Percentiles rank a stretch among this genome's conserved stretches.
These are phyloP conservation scores for Aegilops umbellulata DNA, from an alignment of 176 grass and related monocot genomes.

Conservation along the genomic window DNA sequence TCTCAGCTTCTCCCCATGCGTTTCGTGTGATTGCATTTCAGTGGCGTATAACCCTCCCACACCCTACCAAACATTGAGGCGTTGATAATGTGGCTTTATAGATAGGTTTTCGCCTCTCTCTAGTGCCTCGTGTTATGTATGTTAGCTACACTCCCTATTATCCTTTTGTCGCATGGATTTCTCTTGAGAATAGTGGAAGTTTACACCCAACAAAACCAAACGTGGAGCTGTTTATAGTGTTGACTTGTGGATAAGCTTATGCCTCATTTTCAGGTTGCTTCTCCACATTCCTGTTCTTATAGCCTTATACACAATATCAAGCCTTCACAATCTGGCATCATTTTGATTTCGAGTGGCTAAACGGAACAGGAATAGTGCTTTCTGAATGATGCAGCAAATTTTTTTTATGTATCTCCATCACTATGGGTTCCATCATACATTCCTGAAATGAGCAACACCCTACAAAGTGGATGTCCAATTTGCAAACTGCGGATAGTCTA, in stretches of 20 bases:
- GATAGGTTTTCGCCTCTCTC: neutral
- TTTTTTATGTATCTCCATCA: neutral
- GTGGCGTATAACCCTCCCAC: slow-evolving; percentile 10
- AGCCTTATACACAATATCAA: neutral
- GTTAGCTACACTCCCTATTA: neutral
- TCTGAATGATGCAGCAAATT: neutral
- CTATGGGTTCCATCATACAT: neutral
- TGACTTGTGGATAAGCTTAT: slow-evolving; percentile 10
- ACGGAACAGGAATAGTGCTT: neutral
- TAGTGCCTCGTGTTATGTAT: neutral
- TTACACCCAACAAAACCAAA: neutral
- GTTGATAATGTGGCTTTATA: neutral
- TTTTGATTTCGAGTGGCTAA: slow-evolving; percentile 15
- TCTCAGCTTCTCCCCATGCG: slow-evolving; percentile 11
- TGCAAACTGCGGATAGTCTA: neutral
- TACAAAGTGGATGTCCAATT: neutral
- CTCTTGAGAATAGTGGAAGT: slow-evolving; percentile 17
- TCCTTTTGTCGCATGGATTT: slow-evolving; percentile 1
- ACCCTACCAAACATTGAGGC: neutral
- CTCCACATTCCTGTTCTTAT: neutral
- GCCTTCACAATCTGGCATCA: neutral
- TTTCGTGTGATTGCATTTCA: slow-evolving; percentile 23
- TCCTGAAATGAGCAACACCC: slow-evolving; percentile 5
- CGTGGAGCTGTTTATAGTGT: neutral
- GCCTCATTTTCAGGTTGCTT: neutral